Percentiles rank a stretch among this genome's conserved stretches.
phyloP scores from a whole-genome alignment of 768 basidiomycete genomes.

The Lactarius indigo region DNA sequence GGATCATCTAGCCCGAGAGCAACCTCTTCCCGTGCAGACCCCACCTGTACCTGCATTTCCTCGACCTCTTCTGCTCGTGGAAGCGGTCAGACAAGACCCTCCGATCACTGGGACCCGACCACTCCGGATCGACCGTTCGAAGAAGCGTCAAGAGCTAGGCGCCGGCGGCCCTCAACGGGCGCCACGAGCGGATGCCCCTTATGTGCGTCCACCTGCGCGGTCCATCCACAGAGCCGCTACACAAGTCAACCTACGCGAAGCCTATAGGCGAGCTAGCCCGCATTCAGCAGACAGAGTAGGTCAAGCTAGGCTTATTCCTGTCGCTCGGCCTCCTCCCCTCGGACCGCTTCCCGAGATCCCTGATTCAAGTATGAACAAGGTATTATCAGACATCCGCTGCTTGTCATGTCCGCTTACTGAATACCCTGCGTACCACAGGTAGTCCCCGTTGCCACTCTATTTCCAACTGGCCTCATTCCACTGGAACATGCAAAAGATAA shows the following conservation, averaged over 20 bases:
- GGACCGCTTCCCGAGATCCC: neutral
- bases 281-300: neutral
- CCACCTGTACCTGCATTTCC: too few relatives aligned
- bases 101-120: conserved; percentile 4
- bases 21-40: neutral
- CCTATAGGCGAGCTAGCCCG: neutral
- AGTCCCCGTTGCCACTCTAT: conserved; percentile 11
- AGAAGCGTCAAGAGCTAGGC: neutral
- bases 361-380: neutral
- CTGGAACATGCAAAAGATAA: conserved; percentile 14
- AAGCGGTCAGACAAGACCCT: neutral
- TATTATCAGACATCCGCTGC: neutral
- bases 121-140: conserved; percentile 14
- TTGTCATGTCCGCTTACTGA: neutral
- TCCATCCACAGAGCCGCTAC: conserved; percentile 9
- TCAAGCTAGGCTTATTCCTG: neutral
- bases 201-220: neutral
- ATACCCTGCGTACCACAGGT: neutral
- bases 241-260: conserved; percentile 12
- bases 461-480: conserved; percentile 14
- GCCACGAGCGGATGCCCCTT: neutral
- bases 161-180: neutral
- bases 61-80: neutral
- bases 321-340: neutral
- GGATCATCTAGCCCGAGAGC: neutral